Conservation (phyloP, 2,329 filamentous ascomycete species). For the Aspergillus brunneoviolaceus region DNA sequence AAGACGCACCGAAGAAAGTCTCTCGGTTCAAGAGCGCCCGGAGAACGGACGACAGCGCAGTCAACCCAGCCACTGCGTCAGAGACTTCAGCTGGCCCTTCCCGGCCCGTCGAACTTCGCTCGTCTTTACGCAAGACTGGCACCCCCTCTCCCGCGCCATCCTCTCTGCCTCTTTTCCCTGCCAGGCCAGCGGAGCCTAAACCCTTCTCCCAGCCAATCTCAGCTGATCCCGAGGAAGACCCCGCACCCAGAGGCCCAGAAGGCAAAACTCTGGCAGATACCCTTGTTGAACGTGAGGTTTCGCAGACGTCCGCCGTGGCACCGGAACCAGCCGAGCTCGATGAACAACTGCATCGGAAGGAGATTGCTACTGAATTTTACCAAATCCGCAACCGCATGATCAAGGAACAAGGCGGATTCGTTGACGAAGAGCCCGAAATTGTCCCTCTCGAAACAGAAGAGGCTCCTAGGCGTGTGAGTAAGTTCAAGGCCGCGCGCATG, state of each 20-base stretch:
- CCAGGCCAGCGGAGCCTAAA: slow-evolving; percentile 37
- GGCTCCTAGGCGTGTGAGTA: slow-evolving; percentile 42
- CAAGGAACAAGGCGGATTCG: slow-evolving; percentile 77
- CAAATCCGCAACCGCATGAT: slow-evolving; percentile 79
- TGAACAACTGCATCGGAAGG: slow-evolving; percentile 68
- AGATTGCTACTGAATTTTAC: slow-evolving; percentile 81
- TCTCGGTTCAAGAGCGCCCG: slow-evolving; percentile 48
- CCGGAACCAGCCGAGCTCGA: slow-evolving; percentile 68
- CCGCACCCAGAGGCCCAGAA: slow-evolving; percentile 42
- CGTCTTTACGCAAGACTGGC: slow-evolving; percentile 23
- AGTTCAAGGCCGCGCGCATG: slow-evolving; percentile 50
- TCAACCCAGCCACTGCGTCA: slow-evolving; percentile 9
- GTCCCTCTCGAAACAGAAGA: slow-evolving; percentile 67
- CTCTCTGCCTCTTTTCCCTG: slow-evolving; percentile 39
- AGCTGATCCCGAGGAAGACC: slow-evolving; percentile 21
- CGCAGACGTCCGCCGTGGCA: slow-evolving; percentile 31
- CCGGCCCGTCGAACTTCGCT: slow-evolving; percentile 21
- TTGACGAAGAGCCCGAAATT: slow-evolving; percentile 66
- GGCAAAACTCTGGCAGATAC: slow-evolving; percentile 59
- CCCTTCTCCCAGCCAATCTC: slow-evolving; percentile 41
- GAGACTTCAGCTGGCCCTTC: slow-evolving; percentile 14
- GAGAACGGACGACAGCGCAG: slow-evolving; percentile 14
- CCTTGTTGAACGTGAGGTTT: slow-evolving; percentile 53
- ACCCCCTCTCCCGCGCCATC: slow-evolving; percentile 21
- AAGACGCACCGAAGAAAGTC: slow-evolving; percentile 36